Percentiles rank a stretch among this genome's conserved stretches.
These are phyloP conservation scores for Boechera stricta DNA, from an alignment of 345 rosid genomes.

Conservation along the genomic window DNA sequence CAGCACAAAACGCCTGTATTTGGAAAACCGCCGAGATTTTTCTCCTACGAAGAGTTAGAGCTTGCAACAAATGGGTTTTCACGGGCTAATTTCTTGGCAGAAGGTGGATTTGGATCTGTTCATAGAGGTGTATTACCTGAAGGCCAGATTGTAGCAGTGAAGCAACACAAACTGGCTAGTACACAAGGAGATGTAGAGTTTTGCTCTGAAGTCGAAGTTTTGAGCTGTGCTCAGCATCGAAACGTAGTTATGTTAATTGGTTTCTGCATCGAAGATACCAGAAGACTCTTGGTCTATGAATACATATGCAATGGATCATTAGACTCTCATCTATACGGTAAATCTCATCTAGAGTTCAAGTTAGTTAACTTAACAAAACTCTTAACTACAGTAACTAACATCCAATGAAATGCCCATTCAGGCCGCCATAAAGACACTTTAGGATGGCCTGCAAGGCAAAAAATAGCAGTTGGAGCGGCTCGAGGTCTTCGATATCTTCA, in stretches of 20 bases:
- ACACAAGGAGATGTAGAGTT: constrained; percentile 66
- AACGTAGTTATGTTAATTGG: constrained; percentile 72
- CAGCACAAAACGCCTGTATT: constrained; percentile 57
- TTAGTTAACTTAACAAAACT: neutral
- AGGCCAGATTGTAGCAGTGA: constrained; percentile 68
- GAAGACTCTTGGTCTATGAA: constrained; percentile 69
- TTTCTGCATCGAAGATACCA: constrained; percentile 59
- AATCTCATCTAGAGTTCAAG: neutral
- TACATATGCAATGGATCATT: constrained; percentile 69
- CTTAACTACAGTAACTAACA: neutral
- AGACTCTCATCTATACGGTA: constrained; percentile 69
- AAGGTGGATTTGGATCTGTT: constrained; percentile 65
- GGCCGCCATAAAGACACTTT: constrained; percentile 43
- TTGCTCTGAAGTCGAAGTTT: constrained; percentile 67
- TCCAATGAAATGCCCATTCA: constrained; percentile 12
- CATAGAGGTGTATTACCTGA: constrained; percentile 57
- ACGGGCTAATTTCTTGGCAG: constrained; percentile 53
- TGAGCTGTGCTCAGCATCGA: constrained; percentile 72
- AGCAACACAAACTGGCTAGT: constrained; percentile 56
- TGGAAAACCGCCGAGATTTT: constrained; percentile 59
- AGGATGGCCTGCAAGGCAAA: constrained; percentile 61
- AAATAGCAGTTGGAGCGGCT: constrained; percentile 71
- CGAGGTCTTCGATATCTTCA: constrained; percentile 75
- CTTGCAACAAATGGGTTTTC: constrained; percentile 62
- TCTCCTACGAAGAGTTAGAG: constrained; percentile 54